Conservation (phyloP, 2,329 filamentous ascomycete genomes). For the Paecilomyces dactylethromorphus region DNA sequence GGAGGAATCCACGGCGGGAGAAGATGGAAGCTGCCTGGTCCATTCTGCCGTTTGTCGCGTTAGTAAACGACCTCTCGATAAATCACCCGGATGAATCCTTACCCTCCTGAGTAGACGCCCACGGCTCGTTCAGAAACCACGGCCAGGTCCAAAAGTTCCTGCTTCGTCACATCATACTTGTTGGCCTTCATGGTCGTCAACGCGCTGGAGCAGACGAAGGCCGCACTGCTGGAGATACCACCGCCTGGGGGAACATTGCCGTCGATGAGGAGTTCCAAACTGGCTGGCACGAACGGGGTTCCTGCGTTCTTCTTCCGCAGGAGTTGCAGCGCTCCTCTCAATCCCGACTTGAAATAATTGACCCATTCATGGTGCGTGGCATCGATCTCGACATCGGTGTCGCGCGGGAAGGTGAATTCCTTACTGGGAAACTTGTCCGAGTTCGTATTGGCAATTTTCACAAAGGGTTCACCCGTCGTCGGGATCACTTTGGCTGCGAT, state of each 20-base stretch:
- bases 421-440: slow-evolving; percentile 66
- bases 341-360: slow-evolving; percentile 95
- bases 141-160: slow-evolving; percentile 81
- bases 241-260: slow-evolving; percentile 88
- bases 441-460: slow-evolving; percentile 76
- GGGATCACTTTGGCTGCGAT: slow-evolving; percentile 63
- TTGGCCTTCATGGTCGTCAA: slow-evolving; percentile 84
- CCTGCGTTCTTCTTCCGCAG: slow-evolving; percentile 61
- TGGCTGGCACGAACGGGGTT: slow-evolving; percentile 57
- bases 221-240: slow-evolving; percentile 87
- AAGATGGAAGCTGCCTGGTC: slow-evolving; percentile 96
- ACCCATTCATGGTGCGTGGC: slow-evolving; percentile 85
- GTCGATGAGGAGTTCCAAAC: slow-evolving; percentile 85
- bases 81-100: slow-evolving; percentile 24
- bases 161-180: slow-evolving; percentile 79
- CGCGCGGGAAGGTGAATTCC: slow-evolving; percentile 64
- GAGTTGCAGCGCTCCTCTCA: slow-evolving; percentile 73
- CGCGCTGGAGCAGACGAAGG: slow-evolving; percentile 85
- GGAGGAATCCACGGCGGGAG: slow-evolving; percentile 73
- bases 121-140: slow-evolving; percentile 92
- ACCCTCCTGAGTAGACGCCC: slow-evolving; percentile 94
- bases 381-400: slow-evolving; percentile 69
- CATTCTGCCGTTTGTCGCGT: slow-evolving; percentile 58
- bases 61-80: background rate
- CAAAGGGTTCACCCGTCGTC: slow-evolving; percentile 45